These are phyloP conservation scores for Boletus smithii DNA, from an alignment of 1,284 basidiomycete species.

Conservation along the genomic window DNA sequence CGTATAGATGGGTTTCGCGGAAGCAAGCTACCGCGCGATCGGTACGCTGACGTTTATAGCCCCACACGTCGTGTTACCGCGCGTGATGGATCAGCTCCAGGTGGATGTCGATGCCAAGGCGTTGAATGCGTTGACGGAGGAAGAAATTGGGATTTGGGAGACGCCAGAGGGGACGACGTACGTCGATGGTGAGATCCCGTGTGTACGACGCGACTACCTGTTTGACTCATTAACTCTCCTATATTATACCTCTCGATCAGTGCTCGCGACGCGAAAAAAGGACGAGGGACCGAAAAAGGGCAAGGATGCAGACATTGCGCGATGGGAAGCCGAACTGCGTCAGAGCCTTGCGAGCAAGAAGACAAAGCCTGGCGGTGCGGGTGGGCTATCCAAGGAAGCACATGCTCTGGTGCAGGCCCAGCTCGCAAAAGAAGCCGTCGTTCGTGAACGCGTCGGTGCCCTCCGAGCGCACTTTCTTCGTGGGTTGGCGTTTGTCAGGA, in stretches of 20 bases:
- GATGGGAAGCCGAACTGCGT: conserved; percentile 93
- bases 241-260: conserved; percentile 45
- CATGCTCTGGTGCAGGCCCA: conserved; percentile 77
- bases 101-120: conserved; percentile 57
- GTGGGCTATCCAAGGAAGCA: conserved; percentile 77
- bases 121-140: conserved; percentile 63
- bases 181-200: conserved; percentile 61
- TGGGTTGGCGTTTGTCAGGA: conserved; percentile 65
- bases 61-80: conserved; percentile 64
- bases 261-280: conserved; percentile 60
- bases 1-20: conserved; percentile 46
- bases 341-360: conserved; percentile 80
- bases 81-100: conserved; percentile 64
- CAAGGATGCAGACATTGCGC: conserved; percentile 82
- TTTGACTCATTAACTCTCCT: too few relatives aligned
- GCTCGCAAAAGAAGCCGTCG: conserved; percentile 69
- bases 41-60: conserved; percentile 79
- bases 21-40: conserved; percentile 73
- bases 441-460: conserved; percentile 56
- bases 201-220: background rate
- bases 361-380: conserved; percentile 29
- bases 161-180: conserved; percentile 79
- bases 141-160: conserved; percentile 80
- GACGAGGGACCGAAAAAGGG: conserved; percentile 64
- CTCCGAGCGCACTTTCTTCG: conserved; percentile 58